Evolutionary conservation across 2,329 filamentous ascomycete genomes (phyloP).

Genomic region (Fusarium graminum): DNA sequence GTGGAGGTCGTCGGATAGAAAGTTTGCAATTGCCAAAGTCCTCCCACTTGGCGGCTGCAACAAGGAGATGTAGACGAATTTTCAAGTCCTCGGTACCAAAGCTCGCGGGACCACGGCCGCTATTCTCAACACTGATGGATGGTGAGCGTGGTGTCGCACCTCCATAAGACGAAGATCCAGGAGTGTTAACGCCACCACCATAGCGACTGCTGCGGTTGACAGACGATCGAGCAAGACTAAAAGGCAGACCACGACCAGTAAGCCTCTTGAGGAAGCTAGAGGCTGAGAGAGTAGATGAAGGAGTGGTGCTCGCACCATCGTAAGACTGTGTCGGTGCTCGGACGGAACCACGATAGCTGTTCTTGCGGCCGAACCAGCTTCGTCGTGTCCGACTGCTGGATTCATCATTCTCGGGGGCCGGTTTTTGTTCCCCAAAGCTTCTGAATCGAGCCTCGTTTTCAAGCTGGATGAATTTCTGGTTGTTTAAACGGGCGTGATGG

Average conservation of each 20-base stretch:
- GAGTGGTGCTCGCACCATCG: slow-evolving; percentile 77
- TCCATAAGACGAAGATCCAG: slow-evolving; percentile 66
- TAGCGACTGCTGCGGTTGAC: slow-evolving; percentile 68
- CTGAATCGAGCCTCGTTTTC: slow-evolving; percentile 77
- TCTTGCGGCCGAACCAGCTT: slow-evolving; percentile 73
- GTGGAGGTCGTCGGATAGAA: slow-evolving; percentile 82
- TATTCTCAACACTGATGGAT: slow-evolving; percentile 67
- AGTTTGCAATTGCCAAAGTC: slow-evolving; percentile 89
- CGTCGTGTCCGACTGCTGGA: slow-evolving; percentile 62
- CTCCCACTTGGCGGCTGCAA: slow-evolving; percentile 84
- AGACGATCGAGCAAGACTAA: slow-evolving; percentile 86
- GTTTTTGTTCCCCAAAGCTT: slow-evolving; percentile 73
- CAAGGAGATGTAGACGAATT: slow-evolving; percentile 86
- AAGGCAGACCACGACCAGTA: slow-evolving; percentile 76
- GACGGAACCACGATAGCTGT: slow-evolving; percentile 73
- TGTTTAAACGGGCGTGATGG: slow-evolving; percentile 90
- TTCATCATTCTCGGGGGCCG: slow-evolving; percentile 63
- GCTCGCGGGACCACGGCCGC: slow-evolving; percentile 68
- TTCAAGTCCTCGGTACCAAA: slow-evolving; percentile 79
- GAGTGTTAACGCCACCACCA: slow-evolving; percentile 72
- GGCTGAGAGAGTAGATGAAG: slow-evolving; percentile 72
- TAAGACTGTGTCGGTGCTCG: slow-evolving; percentile 76
- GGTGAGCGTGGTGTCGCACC: slow-evolving; percentile 67
- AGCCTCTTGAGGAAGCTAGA: slow-evolving; percentile 86
- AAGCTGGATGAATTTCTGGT: slow-evolving; percentile 83